phyloP scores from a whole-genome alignment of 169 alveolate genomes.

The Eimeria falciformis region DNA sequence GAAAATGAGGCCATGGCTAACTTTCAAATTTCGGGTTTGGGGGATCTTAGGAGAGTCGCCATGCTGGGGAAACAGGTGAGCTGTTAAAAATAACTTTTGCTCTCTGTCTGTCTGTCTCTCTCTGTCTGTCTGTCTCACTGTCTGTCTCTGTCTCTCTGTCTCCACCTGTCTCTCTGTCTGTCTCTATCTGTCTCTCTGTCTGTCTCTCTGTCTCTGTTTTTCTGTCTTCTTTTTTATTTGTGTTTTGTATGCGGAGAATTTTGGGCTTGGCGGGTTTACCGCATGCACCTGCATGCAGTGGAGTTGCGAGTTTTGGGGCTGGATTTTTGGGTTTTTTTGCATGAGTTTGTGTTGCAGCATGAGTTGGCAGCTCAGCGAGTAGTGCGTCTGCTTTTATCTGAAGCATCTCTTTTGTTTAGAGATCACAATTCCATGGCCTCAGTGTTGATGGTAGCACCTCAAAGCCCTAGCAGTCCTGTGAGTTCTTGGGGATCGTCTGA shows the following conservation, averaged over 20 bases:
- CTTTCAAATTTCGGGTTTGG: neutral
- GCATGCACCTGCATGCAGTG: no score
- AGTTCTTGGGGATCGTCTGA: neutral
- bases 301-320: no score
- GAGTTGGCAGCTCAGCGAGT: constrained; percentile 55
- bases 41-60: constrained; percentile 21
- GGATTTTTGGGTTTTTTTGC: no score
- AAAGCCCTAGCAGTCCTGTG: neutral
- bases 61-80: constrained; percentile 46
- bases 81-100: no score
- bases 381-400: constrained; percentile 26
- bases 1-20: constrained; percentile 11
- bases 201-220: neutral
- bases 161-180: no score
- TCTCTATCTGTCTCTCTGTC: no score
- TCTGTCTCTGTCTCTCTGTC: no score
- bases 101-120: no score
- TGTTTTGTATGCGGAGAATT: no score
- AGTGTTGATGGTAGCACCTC: constrained; percentile 33
- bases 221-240: no score
- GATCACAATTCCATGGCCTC: neutral
- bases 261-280: no score
- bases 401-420: constrained; percentile 1
- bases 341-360: neutral
- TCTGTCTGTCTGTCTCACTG: no score